Evolutionary conservation across 108 stramenopile species (phyloP), one percentile per base, ranked within the genome.

Genomic region (Mayamaea pseudoterrestris): DNA sequence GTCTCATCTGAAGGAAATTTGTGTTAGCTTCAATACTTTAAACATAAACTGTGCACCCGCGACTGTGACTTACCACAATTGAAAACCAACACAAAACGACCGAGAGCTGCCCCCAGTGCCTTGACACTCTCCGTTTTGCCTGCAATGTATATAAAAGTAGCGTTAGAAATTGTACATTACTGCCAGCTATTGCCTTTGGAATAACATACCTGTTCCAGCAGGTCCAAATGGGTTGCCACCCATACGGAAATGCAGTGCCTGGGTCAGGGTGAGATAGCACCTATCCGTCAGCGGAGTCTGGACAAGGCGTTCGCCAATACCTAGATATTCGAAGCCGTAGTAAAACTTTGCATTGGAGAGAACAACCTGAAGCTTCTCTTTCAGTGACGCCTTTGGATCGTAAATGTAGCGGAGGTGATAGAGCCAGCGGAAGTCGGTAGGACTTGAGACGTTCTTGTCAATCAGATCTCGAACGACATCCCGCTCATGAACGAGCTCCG

Each of bases 221-320:
- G 98, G 98, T 11, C 98, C 98, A 49, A 97, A 97, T 3, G 97
- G 97, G 52, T 84, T 94, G 16, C 98, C 87, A 35, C 98, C 98
- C 78, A 99, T 85, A 22, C 95, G 68, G 57, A 92, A 91, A 47
- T 93, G 91, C 7, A 98, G 77, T 0, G 98, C 97, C 52, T 98
- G 96, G 0, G 96, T 96, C 16, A 99, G 70, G 0, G 95, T 95
- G 18, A 97, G 74, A 64, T 95, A 98, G 61, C 94, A 96, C 44
- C 93, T 78, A 67, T 99, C 97, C 14, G 97, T 98, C 20, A 99
- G 71, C 14, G 95, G 96, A 18, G 98, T 99, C 44, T 96, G 93
- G 3, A 99, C 97, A 13, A 99, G 72, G 7, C 97, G 74, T 44
- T 97, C 97, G n/a, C 93, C 95, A 40, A 96, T 89, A 35, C 97